Evolutionary conservation across 441 rosid species (phyloP).

Genomic region (Viola pubescens): DNA sequence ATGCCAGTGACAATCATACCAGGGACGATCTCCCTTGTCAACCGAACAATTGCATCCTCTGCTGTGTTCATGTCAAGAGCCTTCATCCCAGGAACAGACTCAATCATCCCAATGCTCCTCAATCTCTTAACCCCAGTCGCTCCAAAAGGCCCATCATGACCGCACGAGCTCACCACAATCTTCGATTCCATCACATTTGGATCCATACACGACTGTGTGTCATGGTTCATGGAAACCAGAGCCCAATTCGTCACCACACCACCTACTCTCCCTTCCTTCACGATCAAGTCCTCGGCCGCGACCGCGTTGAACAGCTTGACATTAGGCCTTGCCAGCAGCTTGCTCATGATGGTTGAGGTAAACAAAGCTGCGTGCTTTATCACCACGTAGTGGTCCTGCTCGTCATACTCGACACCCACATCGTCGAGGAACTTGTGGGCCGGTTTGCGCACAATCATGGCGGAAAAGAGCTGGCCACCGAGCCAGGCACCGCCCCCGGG

Average conservation of each 20-base stretch:
- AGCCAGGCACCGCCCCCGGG: conserved; percentile 98
- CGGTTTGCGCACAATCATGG: conserved; percentile 91
- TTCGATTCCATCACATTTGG: conserved; percentile 90
- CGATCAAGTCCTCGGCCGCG: conserved; percentile 80
- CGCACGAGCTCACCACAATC: conserved; percentile 83
- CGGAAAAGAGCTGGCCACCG: conserved; percentile 89
- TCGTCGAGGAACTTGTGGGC: conserved; percentile 73
- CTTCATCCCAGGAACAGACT: conserved; percentile 78
- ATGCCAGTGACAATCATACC: conserved; percentile 91
- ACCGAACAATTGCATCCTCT: conserved; percentile 77
- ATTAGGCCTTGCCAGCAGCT: conserved; percentile 77
- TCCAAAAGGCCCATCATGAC: conserved; percentile 84
- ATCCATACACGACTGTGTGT: conserved; percentile 92
- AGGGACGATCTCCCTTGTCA: conserved; percentile 79
- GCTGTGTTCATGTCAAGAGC: conserved; percentile 85
- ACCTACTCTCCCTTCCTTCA: conserved; percentile 55
- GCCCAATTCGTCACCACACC: conserved; percentile 97
- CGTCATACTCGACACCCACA: conserved; percentile 67
- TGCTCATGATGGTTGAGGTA: conserved; percentile 96
- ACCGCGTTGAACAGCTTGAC: conserved; percentile 91
- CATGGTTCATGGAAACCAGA: conserved; percentile 80
- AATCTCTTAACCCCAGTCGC: conserved; percentile 88
- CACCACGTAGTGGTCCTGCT: conserved; percentile 67
- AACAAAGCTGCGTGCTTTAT: conserved; percentile 82
- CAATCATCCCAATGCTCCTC: conserved; percentile 74